These are phyloP conservation scores for Rhododendron mucronatum DNA, from an alignment of 148 eudicot genomes.

Conservation along the genomic window DNA sequence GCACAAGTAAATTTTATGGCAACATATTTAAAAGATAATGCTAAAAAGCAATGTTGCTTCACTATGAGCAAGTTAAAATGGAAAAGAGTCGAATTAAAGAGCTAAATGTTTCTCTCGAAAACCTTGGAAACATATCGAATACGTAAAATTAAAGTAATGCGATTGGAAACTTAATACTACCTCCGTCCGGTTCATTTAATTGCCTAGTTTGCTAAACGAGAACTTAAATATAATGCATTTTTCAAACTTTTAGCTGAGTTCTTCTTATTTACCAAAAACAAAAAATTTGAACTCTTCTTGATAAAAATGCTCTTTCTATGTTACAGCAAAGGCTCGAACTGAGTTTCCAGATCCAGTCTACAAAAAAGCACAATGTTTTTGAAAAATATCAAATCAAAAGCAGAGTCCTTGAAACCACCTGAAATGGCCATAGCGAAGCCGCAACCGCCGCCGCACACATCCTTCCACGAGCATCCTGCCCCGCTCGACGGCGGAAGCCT, in stretches of 20 bases:
- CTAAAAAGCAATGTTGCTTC: neutral
- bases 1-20: neutral
- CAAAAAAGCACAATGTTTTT: neutral
- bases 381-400: neutral
- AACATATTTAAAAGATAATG: neutral
- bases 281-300: no score
- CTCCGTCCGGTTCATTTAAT: neutral
- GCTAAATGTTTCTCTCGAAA: neutral
- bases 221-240: neutral
- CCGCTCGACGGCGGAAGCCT: constrained; percentile 44
- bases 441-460: constrained; percentile 94
- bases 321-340: neutral
- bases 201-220: neutral
- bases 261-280: no score
- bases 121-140: neutral
- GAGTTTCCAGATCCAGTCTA: neutral
- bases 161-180: neutral
- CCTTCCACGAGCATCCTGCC: constrained; percentile 48
- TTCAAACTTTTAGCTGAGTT: neutral
- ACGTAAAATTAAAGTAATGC: neutral
- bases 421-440: constrained; percentile 96
- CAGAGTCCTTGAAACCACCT: constrained; percentile 30
- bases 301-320: neutral
- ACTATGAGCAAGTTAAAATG: neutral
- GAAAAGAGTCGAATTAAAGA: neutral